Evolutionary conservation across 2,329 filamentous ascomycete species (phyloP).

Genomic region (Ceratocystis alfenasii): DNA sequence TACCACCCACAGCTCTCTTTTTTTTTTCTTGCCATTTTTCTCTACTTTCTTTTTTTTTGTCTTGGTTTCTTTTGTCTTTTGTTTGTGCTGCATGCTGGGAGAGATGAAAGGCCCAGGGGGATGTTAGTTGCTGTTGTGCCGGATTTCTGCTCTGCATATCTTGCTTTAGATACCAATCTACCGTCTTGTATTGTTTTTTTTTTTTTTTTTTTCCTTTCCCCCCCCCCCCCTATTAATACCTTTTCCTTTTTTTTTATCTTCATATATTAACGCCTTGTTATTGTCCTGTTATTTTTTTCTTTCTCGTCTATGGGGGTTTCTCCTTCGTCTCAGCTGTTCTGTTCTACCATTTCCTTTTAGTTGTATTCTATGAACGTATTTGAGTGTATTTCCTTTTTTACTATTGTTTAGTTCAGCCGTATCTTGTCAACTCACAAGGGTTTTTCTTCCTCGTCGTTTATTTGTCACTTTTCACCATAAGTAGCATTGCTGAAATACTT

Average conservation of each 20-base stretch:
- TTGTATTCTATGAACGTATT: neutral
- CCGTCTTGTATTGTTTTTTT: slow-evolving; percentile 12
- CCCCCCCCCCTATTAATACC: neutral
- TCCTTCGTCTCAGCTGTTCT: neutral
- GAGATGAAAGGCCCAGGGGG: neutral
- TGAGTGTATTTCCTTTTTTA: slow-evolving; percentile 1
- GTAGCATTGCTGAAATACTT: too few relatives aligned
- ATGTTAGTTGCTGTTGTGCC: neutral
- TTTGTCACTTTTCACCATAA: too few relatives aligned
- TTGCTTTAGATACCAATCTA: slow-evolving; percentile 20
- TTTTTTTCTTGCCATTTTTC: neutral
- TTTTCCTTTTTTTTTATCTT: neutral
- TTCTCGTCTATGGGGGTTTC: neutral
- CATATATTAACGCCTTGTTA: neutral
- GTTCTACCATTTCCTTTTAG: neutral
- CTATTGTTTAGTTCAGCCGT: neutral
- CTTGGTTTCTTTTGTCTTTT: slow-evolving; percentile 6
- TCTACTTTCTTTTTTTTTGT: neutral
- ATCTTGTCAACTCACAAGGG: neutral
- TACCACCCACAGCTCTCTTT: neutral
- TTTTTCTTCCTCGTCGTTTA: neutral
- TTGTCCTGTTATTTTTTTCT: neutral
- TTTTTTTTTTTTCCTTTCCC: neutral
- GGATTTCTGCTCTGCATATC: slow-evolving; percentile 9
- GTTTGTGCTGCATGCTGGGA: neutral